Percentiles rank a stretch among this genome's conserved stretches.
Evolutionary conservation across 73 alveolate genomes (phyloP).

Genomic region (Stentor coeruleus): DNA sequence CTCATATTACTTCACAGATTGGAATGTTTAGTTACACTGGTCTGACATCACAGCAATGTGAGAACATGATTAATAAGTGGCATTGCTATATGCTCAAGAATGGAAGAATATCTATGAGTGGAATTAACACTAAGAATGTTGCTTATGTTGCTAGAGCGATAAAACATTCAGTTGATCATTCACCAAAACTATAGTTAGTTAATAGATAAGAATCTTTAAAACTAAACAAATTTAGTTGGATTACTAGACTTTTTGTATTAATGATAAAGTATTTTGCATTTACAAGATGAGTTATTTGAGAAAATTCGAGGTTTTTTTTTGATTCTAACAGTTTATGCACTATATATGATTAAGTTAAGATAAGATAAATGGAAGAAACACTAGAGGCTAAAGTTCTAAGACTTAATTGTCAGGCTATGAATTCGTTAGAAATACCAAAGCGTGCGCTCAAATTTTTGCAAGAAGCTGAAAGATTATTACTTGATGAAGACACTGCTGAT

Average conservation of each 20-base stretch:
- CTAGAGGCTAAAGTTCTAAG: neutral
- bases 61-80: constrained; percentile 67
- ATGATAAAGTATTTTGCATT: no score
- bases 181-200: neutral
- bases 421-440: neutral
- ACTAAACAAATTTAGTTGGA: no score
- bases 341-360: no score
- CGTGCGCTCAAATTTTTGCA: neutral
- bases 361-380: neutral
- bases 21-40: constrained; percentile 98
- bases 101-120: constrained; percentile 94
- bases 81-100: constrained; percentile 81
- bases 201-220: no score
- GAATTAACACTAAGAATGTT: constrained; percentile 76
- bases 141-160: constrained; percentile 90
- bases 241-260: no score
- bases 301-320: no score
- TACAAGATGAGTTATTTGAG: no score
- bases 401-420: constrained; percentile 1
- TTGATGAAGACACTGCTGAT: neutral
- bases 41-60: constrained; percentile 85
- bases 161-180: constrained; percentile 67
- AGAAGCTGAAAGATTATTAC: neutral
- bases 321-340: no score
- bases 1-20: constrained; percentile 75